A percentile compares a stretch with the other conserved stretches of the same genome.
Conservation (phyloP, 2,329 filamentous ascomycete species). For the Hypoxylon rubiginosum region DNA sequence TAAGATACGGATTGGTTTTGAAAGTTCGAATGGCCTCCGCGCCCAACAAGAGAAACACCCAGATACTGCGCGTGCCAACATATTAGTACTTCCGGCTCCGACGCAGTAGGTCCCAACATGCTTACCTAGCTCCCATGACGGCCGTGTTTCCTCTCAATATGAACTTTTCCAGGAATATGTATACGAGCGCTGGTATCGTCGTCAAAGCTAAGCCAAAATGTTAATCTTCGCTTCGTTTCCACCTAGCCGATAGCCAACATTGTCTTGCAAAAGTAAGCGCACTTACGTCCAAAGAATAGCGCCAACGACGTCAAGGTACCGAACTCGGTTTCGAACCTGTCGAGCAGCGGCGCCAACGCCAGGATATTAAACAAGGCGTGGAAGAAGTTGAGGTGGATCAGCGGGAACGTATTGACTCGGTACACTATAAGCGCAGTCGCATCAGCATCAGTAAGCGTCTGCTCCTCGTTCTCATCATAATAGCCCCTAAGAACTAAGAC, state of each 20-base stretch:
- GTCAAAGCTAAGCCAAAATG: constrained; percentile 71
- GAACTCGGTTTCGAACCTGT: constrained; percentile 92
- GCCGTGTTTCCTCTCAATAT: constrained; percentile 78
- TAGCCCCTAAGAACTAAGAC: constrained; percentile 11
- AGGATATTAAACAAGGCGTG: constrained; percentile 85
- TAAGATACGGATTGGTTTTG: constrained; percentile 82
- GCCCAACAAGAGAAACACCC: constrained; percentile 90
- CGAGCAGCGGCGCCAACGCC: constrained; percentile 87
- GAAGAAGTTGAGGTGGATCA: constrained; percentile 85
- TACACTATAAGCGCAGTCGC: constrained; percentile 73
- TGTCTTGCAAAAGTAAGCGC: background rate
- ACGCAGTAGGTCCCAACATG: background rate
- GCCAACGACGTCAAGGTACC: constrained; percentile 90
- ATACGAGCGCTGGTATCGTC: constrained; percentile 84
- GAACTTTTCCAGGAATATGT: constrained; percentile 81
- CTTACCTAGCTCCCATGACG: constrained; percentile 86
- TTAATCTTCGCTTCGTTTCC: constrained; percentile 27
- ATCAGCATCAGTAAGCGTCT: constrained; percentile 11
- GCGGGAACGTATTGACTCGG: constrained; percentile 89
- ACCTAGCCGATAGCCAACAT: background rate
- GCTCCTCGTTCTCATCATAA: background rate
- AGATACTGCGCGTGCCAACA: constrained; percentile 72
- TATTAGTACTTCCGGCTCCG: constrained; percentile 36
- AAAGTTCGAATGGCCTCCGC: constrained; percentile 90
- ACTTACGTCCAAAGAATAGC: constrained; percentile 91